Conservation (phyloP, 495 filamentous ascomycete species). For the Tetracladium marchalianum region DNA sequence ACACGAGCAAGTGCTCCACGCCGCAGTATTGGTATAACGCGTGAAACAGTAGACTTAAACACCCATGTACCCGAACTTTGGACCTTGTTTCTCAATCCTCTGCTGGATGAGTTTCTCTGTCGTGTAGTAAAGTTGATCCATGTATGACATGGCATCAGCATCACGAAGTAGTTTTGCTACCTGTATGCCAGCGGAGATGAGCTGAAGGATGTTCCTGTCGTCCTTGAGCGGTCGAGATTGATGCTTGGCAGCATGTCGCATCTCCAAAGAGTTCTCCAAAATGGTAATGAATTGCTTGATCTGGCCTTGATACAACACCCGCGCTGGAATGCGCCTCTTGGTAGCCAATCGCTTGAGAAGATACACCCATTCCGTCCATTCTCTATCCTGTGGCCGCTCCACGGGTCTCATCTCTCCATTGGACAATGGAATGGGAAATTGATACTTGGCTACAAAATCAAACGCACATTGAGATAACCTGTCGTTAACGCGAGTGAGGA, state of each 20-base stretch:
- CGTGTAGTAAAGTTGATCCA: conserved; percentile 59
- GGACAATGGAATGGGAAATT: conserved; percentile 72
- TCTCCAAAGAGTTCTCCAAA: conserved; percentile 74
- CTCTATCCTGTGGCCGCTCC: conserved; percentile 66
- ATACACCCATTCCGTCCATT: conserved; percentile 91
- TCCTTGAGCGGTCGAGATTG: conserved; percentile 78
- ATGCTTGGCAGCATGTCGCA: conserved; percentile 76
- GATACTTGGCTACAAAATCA: conserved; percentile 83
- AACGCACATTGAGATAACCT: conserved; percentile 75
- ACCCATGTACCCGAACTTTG: background rate
- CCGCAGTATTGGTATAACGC: conserved; percentile 13
- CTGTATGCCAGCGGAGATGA: conserved; percentile 77
- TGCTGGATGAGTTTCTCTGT: conserved; percentile 71
- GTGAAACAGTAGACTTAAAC: conserved; percentile 15
- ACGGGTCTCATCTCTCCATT: conserved; percentile 72
- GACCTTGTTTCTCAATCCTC: conserved; percentile 26
- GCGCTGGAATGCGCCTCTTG: conserved; percentile 72
- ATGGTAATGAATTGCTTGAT: conserved; percentile 83
- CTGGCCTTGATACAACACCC: conserved; percentile 77
- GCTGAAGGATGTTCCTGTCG: conserved; percentile 78
- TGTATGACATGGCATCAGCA: conserved; percentile 66
- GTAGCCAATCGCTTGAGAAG: conserved; percentile 78
- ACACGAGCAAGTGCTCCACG: conserved; percentile 15
- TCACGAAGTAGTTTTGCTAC: conserved; percentile 81
- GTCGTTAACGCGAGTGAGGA: conserved; percentile 72